These are phyloP conservation scores for Botrytis hyacinthi DNA, from an alignment of 2,329 filamentous ascomycete genomes.

Conservation along the genomic window DNA sequence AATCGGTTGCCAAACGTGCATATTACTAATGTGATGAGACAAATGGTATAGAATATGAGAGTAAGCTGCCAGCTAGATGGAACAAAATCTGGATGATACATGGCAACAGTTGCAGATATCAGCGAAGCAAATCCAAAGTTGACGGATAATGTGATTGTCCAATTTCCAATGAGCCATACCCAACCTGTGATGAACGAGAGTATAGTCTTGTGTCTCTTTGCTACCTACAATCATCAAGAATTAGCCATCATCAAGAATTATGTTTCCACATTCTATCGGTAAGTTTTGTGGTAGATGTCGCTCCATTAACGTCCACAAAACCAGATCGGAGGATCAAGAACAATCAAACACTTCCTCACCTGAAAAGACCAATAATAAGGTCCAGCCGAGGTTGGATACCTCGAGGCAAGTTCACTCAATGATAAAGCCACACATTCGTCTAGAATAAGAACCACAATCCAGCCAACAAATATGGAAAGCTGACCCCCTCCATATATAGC, in stretches of 20 bases:
- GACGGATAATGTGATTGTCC: conserved; percentile 79
- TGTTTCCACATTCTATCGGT: not conserved
- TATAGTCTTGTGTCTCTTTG: conserved; percentile 58
- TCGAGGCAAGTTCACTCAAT: conserved; percentile 71
- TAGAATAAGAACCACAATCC: conserved; percentile 53
- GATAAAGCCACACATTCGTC: conserved; percentile 67
- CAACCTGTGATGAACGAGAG: conserved; percentile 72
- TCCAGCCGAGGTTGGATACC: conserved; percentile 74
- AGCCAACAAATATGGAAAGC: conserved; percentile 56
- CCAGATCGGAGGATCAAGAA: not conserved
- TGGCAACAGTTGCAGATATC: conserved; percentile 50
- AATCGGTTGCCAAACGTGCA: conserved; percentile 66
- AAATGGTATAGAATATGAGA: conserved; percentile 68
- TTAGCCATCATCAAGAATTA: not conserved
- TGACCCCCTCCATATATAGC: conserved; percentile 45
- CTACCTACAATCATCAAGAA: conserved; percentile 43
- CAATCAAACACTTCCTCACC: conserved; percentile 32
- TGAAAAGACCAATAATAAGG: conserved; percentile 80
- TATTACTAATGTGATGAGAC: conserved; percentile 61
- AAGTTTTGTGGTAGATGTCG: not conserved
- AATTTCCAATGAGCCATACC: conserved; percentile 75
- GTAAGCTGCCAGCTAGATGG: conserved; percentile 64
- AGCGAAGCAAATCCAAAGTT: conserved; percentile 67
- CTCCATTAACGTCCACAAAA: not conserved
- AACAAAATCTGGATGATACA: conserved; percentile 54